Base-by-base conservation (phyloP, 78 protist genomes). In the Dictyostelium capitatum region DNA sequence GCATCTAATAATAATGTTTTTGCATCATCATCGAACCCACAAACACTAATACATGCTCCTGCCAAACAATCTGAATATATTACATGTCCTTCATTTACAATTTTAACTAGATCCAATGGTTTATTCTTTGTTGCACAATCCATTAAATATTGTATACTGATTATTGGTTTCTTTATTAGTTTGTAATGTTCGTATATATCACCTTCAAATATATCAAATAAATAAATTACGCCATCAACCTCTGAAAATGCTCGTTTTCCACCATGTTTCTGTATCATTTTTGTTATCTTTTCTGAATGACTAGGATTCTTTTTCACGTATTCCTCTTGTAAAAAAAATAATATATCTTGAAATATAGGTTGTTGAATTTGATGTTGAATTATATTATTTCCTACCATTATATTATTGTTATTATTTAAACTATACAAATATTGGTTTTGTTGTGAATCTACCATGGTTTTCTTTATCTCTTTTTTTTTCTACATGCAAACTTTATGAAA, bases 21-120 rank as follows among this genome's bases (percentile, higher is more conserved):
- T 1, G 15, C 15, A 9, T 75, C 82, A 75, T 46, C 82, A 6
- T 50, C 25, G 46, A 75, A 75, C 6, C 82, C 82, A n/a, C 57
- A 14, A 0, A 30, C 30, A 51, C 65, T 19, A 14, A 75, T 50
- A 25, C 23, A 15, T 12, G 28, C 11, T 50, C 48, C 64, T 4
- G 8, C 59, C 15, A 75, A 75, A 75, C 82, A 75, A 11, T 75
- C 46, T 51, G 82, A 75, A 75, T 75, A 75, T 17, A 75, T 50
- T 48, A 65, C 64, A n/a, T 28, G 23, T 19, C 23, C 67, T 37
- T 37, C 43, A 37, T 37, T 37, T 37, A 37, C 2, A 30, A 9
- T 14, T 43, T 32, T 43, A 11, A 73, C 20, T 47, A 32, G 6
- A 37, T 50, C 43, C 28, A 75, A 50, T 32, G 82, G 82, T 0